Base-by-base conservation (phyloP, 2,329 filamentous ascomycete genomes). In the Achaetomium macrosporum region DNA sequence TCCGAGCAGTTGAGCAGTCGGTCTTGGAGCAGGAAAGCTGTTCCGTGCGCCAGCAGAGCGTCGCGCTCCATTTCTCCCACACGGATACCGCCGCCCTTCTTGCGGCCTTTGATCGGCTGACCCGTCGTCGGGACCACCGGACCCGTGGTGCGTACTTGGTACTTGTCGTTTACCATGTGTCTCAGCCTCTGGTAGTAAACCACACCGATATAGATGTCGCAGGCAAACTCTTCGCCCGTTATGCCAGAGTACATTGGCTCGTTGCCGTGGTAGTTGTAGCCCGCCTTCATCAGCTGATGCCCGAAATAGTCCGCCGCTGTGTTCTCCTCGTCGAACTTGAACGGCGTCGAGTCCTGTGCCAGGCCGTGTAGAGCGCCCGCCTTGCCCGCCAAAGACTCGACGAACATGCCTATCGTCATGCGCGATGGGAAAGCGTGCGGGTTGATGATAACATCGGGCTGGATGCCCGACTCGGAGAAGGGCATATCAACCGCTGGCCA, bases 101-200 rank as follows among this genome's bases (percentile, higher is more conserved):
- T 93, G 69, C 93, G 81, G 59, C 93, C 93, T 76, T 97, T 96
- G 77, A 99, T 93, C 39, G 93, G 93, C 69, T 99, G 93, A 31
- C 92, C 91, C 0, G 92, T 97, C 15, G 93, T 83, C 20, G 86
- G 82, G 51, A 93, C 93, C 41, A 96, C 87, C 1, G 91, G 91
- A 51, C 93, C 93, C 0, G 93, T 97, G 2, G 93, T 97, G 71
- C 93, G 85, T 51, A 97, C 93, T 71, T 99, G 93, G 78, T 88
- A 99, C 73, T 99, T 99, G 73, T 99, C 93, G 80, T 96, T 97
- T 52, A 99, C 93, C 93, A 99, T 99, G 84, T 99, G 93, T 69
- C 93, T 81, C 56, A 99, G 80, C 70, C 93, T 85, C 73, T 99
- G 93, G 77, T 99, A 99, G 78, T 97, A 97, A 56, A 99, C 93